A percentile compares a stretch with the other conserved stretches of the same genome.
phyloP scores from a whole-genome alignment of 805 yeast species.

The Pichia californica region DNA sequence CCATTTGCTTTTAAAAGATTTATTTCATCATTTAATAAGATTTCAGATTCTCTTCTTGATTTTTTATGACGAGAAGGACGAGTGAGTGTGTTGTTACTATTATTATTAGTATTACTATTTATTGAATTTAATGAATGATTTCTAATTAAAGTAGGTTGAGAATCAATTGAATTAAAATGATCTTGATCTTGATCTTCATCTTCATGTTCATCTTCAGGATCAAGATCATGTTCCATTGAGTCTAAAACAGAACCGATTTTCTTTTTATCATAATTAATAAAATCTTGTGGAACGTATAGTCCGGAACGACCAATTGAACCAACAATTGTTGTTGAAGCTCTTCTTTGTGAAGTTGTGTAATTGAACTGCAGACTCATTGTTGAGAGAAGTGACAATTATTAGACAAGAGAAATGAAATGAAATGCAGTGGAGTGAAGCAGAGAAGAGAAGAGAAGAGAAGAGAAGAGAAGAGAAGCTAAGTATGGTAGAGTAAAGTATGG shows the following conservation, averaged over 20 bases:
- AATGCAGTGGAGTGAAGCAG: not conserved
- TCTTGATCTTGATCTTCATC: too few relatives aligned
- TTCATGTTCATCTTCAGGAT: slow-evolving; percentile 7
- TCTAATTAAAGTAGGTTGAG: too few relatives aligned
- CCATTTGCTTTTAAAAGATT: slow-evolving; percentile 22
- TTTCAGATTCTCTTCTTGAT: slow-evolving; percentile 2
- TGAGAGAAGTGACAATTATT: too few relatives aligned
- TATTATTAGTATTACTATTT: not conserved
- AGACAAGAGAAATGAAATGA: not conserved
- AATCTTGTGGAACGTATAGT: slow-evolving; percentile 45
- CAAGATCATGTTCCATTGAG: slow-evolving; percentile 18
- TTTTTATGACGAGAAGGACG: too few relatives aligned
- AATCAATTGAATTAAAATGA: not conserved
- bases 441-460: not conserved
- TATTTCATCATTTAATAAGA: slow-evolving; percentile 25
- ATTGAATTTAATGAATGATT: too few relatives aligned
- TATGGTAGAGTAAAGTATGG: too few relatives aligned
- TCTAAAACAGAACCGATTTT: slow-evolving; percentile 20
- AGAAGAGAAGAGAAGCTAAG: too few relatives aligned
- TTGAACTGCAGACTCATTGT: slow-evolving; percentile 30
- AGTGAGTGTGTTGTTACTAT: too few relatives aligned
- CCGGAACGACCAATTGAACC: slow-evolving; percentile 50
- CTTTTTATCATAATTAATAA: slow-evolving; percentile 24
- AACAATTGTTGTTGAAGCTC: slow-evolving; percentile 43
- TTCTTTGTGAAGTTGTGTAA: slow-evolving; percentile 40